Conservation (phyloP, 805 yeast species). For the Sporopachydermia quercuum region DNA sequence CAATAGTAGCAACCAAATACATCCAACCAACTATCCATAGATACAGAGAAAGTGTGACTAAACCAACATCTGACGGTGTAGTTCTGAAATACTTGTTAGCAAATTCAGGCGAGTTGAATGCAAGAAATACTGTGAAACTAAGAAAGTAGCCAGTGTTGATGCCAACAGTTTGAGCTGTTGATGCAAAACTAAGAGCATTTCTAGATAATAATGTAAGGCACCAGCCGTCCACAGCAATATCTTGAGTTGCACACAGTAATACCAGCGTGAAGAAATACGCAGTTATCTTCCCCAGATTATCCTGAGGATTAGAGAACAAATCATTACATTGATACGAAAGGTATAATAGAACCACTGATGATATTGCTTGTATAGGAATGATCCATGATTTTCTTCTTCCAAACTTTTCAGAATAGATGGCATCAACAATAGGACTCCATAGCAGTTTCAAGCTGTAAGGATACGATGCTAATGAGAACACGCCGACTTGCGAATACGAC, state of each 20-base stretch:
- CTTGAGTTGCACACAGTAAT: constrained; percentile 90
- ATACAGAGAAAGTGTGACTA: constrained; percentile 61
- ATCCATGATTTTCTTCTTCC: constrained; percentile 93
- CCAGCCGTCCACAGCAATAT: constrained; percentile 99
- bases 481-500: constrained; percentile 78
- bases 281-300: constrained; percentile 44
- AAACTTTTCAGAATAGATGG: constrained; percentile 45
- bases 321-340: constrained; percentile 47
- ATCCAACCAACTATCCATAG: constrained; percentile 63
- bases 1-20: constrained; percentile 51
- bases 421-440: constrained; percentile 96
- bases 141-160: constrained; percentile 85
- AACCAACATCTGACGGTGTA: constrained; percentile 45
- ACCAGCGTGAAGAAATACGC: constrained; percentile 61
- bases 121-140: constrained; percentile 81
- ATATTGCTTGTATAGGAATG: constrained; percentile 76
- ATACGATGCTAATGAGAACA: constrained; percentile 83
- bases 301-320: constrained; percentile 32
- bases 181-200: constrained; percentile 73
- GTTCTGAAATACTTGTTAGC: constrained; percentile 71
- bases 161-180: constrained; percentile 96
- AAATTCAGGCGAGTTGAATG: constrained; percentile 83
- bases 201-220: constrained; percentile 77
- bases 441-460: constrained; percentile 85
- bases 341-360: constrained; percentile 49